Evolutionary conservation across 2,329 filamentous ascomycete species (phyloP), one percentile per base, ranked within the genome.

Genomic region (Teratosphaeria gauchensis): DNA sequence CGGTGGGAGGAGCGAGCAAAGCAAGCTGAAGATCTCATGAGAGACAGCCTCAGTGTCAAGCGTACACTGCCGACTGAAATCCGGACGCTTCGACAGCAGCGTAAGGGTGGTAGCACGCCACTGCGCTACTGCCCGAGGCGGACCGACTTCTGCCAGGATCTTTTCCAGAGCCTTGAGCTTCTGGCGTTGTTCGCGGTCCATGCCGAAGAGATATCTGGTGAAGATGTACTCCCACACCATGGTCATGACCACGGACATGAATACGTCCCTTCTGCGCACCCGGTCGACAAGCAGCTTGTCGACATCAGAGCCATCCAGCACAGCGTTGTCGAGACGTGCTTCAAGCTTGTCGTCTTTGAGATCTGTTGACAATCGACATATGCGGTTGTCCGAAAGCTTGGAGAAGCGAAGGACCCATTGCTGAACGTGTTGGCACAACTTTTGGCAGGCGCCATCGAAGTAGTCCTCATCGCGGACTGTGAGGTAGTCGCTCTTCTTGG

Each of bases 151-250:
- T 21, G 83, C 82, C 32, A 99, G 82, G 46, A 89, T 86, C 78
- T 96, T 96, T 77, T 99, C 95, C 8, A 99, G 83, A 35, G 88
- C 86, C 78, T 99, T 97, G 73, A 99, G 86, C 75, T 97, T 97
- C 74, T 97, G 92, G 67, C 94, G 85, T 75, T 99, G 94, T 75
- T 97, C 94, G 67, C 92, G 84, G 72, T 99, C 94, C 90, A 99
- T 96, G 68, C 94, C 94, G 72, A 99, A 99, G 30, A 99, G 85
- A 73, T 99, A 99, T 63, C 94, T 86, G 8, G 92, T 96, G 72
- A 99, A 99, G 71, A 99, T 87, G 70, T 95, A 96, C 74, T 99
- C 94, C 92, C 92, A 99, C 56, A 99, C 86, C 91, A 99, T 96
- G 62, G 89, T 94, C 92, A 97, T 97, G 58, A 92, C 90, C 74